phyloP scores from a whole-genome alignment of 2,329 filamentous ascomycete genomes.

The Xylariaceae sp. region DNA sequence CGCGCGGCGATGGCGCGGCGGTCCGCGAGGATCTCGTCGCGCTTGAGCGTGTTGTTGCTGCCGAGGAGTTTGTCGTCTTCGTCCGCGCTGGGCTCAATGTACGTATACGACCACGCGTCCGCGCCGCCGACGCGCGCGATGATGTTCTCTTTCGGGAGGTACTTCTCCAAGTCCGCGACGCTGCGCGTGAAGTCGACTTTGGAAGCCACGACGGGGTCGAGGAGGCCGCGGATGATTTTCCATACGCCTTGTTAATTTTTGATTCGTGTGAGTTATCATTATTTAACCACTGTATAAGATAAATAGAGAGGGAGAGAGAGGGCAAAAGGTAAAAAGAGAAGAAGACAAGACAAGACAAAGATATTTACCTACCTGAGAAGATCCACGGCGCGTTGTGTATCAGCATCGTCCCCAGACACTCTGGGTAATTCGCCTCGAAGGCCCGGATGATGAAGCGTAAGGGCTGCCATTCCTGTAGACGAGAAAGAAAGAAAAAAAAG shows the following conservation, averaged over 20 bases:
- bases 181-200: conserved; percentile 89
- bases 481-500: no score
- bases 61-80: conserved; percentile 72
- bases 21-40: conserved; percentile 55
- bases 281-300: no score
- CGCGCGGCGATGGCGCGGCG: conserved; percentile 57
- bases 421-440: conserved; percentile 96
- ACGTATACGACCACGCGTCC: conserved; percentile 76
- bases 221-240: conserved; percentile 87
- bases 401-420: conserved; percentile 77
- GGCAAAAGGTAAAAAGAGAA: not conserved
- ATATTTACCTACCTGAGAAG: conserved; percentile 78
- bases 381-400: conserved; percentile 94
- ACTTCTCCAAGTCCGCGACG: conserved; percentile 67
- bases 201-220: conserved; percentile 85
- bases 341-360: conserved; percentile 22
- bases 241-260: conserved; percentile 62
- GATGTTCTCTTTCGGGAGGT: conserved; percentile 64
- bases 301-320: not conserved
- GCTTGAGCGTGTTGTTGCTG: conserved; percentile 49
- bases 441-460: conserved; percentile 99
- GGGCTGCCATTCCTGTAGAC: conserved; percentile 87
- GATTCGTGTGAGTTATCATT: no score
- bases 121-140: conserved; percentile 76
- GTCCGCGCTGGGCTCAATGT: conserved; percentile 63